Percentiles rank a stretch among this genome's conserved stretches.
These are phyloP conservation scores for Calocera viscosa DNA, from an alignment of 768 basidiomycete species.

Conservation along the genomic window DNA sequence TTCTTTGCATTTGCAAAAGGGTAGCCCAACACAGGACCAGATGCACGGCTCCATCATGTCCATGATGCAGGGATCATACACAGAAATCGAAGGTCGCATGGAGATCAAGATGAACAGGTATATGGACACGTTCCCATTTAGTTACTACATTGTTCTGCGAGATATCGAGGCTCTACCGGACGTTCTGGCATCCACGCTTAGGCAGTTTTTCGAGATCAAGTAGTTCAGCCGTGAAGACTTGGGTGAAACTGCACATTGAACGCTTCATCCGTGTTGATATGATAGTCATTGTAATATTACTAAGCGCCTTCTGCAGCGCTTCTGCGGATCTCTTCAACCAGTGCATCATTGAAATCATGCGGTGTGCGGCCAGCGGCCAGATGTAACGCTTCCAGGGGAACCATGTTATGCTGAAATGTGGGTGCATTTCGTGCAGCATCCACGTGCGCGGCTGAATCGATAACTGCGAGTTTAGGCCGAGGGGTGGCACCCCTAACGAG, in stretches of 20 bases:
- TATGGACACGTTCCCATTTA: slow-evolving; percentile 93
- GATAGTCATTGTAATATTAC: too few relatives aligned
- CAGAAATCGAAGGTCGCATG: slow-evolving; percentile 64
- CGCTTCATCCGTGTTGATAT: too few relatives aligned
- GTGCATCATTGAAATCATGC: slow-evolving; percentile 52
- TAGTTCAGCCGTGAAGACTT: background rate
- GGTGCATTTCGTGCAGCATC: slow-evolving; percentile 56
- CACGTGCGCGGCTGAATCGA: slow-evolving; percentile 66
- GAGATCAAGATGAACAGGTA: slow-evolving; percentile 82
- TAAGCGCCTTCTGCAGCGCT: background rate
- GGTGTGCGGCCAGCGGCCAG: slow-evolving; percentile 63
- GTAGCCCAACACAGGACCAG: slow-evolving; percentile 7
- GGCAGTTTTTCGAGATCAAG: slow-evolving; percentile 68
- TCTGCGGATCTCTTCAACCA: slow-evolving; percentile 24
- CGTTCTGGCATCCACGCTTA: slow-evolving; percentile 72
- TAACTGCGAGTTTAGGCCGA: slow-evolving; percentile 41
- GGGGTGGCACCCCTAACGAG: slow-evolving; percentile 21
- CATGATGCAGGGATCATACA: slow-evolving; percentile 86
- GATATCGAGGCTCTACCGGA: slow-evolving; percentile 86
- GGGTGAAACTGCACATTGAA: too few relatives aligned
- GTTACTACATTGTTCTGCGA: slow-evolving; percentile 88
- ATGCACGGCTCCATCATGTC: slow-evolving; percentile 70
- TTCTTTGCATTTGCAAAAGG: slow-evolving; percentile 46
- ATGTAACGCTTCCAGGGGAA: slow-evolving; percentile 77
- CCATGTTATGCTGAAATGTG: slow-evolving; percentile 72